phyloP scores from a whole-genome alignment of 345 rosid species.

The Lepidium africanum region DNA sequence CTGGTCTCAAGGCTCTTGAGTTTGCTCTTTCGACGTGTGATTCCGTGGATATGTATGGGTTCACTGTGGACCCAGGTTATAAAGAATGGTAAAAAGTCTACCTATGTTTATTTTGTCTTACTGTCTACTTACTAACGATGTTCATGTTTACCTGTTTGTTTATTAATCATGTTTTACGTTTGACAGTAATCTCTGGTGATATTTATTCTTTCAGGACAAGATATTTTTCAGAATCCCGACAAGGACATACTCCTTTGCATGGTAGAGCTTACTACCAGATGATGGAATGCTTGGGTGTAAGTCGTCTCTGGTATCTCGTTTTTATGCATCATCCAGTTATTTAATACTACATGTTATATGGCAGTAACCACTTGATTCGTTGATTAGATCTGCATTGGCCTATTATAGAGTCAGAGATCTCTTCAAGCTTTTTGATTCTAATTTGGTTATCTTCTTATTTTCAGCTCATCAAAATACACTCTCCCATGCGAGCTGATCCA shows the following conservation, averaged over 20 bases:
- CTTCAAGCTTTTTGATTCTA: background rate
- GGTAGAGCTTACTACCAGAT: conserved; percentile 98
- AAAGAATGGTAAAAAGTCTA: conserved; percentile 65
- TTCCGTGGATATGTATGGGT: conserved; percentile 94
- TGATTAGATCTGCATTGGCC: background rate
- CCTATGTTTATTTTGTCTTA: background rate
- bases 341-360: background rate
- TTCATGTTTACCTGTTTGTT: background rate
- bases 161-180: background rate
- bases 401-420: background rate
- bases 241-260: conserved; percentile 96
- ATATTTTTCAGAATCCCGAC: conserved; percentile 91
- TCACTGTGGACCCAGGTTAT: conserved; percentile 95
- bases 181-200: background rate
- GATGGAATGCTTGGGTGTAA: conserved; percentile 99
- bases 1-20: conserved; percentile 94
- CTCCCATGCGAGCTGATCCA: conserved; percentile 84
- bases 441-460: conserved; percentile 14
- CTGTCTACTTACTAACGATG: background rate
- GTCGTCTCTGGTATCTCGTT: conserved; percentile 26
- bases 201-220: conserved; percentile 60
- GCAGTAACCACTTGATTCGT: background rate
- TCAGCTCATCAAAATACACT: conserved; percentile 92
- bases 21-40: conserved; percentile 88
- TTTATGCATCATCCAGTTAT: background rate